Evolutionary conservation across 768 basidiomycete species (phyloP), one percentile per base, ranked within the genome.

Genomic region (Chalciporus pseudorubinellus): DNA sequence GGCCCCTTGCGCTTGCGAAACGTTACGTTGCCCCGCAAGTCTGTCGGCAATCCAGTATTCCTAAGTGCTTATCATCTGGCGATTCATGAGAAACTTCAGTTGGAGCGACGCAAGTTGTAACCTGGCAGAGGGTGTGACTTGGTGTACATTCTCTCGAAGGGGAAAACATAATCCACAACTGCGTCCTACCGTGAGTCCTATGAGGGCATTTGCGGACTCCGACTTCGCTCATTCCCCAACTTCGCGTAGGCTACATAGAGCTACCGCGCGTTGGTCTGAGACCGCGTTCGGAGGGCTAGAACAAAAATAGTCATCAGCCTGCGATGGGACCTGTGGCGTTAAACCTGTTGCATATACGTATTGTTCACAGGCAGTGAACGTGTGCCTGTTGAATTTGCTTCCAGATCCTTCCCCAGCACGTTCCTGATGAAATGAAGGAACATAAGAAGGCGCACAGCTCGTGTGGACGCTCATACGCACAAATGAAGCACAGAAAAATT

Each of bases 381-480:
- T 18, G 42, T n/a, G 5, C 26, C 29, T 31, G 33, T 16, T n/a
- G 16, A 34, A 16, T 4, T 3, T 34, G 14, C 33, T n/a, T 34
- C 14, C 33, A 4, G 16, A 34, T 10, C 9, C 29, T 10, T 28
- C 26, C 26, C 10, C 9, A 34, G 16, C 16, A 3, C 33, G 43
- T 44, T 31, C 43, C 42, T 43, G 42, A n/a, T 22, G n/a, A 26
- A 14, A 44, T 44, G 43, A 44, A 44, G 41, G 33, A n/a, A 34
- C 33, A 7, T 7, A 34, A 14, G 5, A 14, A 34, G 33, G 16
- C 16, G 31, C 3, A 8, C 13, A 33, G 13, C 31, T 33, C 13
- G 11, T 34, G 33, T 34, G 13, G 14, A 34, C 33, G 33, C 29
- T 13, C 29, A 31, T 34, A n/a, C 3, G 11, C 31, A 10, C 13